Evolutionary conservation across 768 basidiomycete genomes (phyloP), one percentile per base, ranked within the genome.

Genomic region (Rhizopogon vulgaris): DNA sequence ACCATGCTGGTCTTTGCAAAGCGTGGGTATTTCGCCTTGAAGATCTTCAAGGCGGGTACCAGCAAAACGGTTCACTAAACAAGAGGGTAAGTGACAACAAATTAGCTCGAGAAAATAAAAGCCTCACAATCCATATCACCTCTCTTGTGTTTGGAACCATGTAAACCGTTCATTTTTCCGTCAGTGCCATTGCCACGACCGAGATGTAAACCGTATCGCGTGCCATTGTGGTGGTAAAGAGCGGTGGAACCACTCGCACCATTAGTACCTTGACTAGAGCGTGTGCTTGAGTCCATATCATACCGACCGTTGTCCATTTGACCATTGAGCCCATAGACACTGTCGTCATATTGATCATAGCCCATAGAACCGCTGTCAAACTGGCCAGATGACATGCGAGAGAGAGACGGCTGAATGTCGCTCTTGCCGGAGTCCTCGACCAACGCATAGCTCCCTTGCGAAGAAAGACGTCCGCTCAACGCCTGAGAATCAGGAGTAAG

Each of bases 1-100:
- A 2, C 96, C 96, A 69, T 98, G 95, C 69, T 99, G 96, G 69
- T 99, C 96, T 68, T 98, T 98, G 82, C 96, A 98, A 15, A 99
- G 71, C 1, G 82, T 76, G 12, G 93, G 84, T 54, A 99, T 95
- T 69, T 99, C 95, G 53, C 95, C 95, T 58, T 89, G 86, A 22
- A 99, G 73, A 62, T 99, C 96, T 65, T 99, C 96, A 49, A 99
- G 76, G 39, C 94, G 85, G 28, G 93, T 94, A 6, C 95, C 95
- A 28, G 95, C 87, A 66, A 97, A 99, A 5, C 96, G 87, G 73
- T 99, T 99, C 70, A 94, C 94, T 94, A 49, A 0, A 46, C 6
- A 5, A 38, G 47, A 41, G 48, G 30, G 14, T 46, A 7, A 40
- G 38, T 45, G 34, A 48, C 41, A 28, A 25, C 48, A 8, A 5